Evolutionary conservation across 2,329 filamentous ascomycete genomes (phyloP).

Genomic region (Thermothelomyces thermophilus): DNA sequence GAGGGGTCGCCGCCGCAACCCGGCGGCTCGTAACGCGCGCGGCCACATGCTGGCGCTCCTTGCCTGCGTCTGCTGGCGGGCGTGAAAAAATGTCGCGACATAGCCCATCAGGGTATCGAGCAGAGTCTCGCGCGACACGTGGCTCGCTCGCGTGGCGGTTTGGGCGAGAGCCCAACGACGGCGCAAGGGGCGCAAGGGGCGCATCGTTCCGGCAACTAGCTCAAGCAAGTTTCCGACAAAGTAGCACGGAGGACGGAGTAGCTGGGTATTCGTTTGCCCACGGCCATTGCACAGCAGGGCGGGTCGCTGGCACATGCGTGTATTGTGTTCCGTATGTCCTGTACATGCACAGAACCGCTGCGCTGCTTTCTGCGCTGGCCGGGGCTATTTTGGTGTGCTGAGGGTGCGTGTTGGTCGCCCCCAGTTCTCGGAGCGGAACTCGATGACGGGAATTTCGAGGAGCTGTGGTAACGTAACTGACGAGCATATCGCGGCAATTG

Average conservation of each 20-base stretch:
- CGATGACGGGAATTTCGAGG: background rate
- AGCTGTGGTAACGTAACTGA: too few species aligned
- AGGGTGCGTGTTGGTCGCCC: too few species aligned
- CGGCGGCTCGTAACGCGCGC: constrained; percentile 13
- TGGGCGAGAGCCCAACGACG: constrained; percentile 9
- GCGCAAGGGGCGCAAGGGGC: constrained; percentile 7
- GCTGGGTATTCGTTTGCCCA: background rate
- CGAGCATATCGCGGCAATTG: constrained; percentile 3
- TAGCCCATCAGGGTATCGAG: constrained; percentile 27
- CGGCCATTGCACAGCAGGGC: constrained; percentile 14
- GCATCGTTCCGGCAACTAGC: constrained; percentile 8
- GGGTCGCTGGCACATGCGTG: background rate
- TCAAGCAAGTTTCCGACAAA: constrained; percentile 9
- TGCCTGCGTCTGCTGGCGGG: constrained; percentile 1
- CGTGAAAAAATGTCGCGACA: constrained; percentile 26
- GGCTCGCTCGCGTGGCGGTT: background rate
- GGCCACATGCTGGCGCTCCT: constrained; percentile 13
- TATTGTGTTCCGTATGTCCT: too few species aligned
- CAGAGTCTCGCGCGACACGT: constrained; percentile 5
- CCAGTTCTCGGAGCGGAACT: too few species aligned
- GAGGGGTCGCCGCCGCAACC: constrained; percentile 13
- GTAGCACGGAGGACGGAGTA: background rate
- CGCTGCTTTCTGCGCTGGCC: too few species aligned
- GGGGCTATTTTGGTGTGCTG: too few species aligned
- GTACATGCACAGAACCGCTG: background rate